Base-by-base conservation (phyloP, 805 yeast genomes). In the Sungouiella thailandica region DNA sequence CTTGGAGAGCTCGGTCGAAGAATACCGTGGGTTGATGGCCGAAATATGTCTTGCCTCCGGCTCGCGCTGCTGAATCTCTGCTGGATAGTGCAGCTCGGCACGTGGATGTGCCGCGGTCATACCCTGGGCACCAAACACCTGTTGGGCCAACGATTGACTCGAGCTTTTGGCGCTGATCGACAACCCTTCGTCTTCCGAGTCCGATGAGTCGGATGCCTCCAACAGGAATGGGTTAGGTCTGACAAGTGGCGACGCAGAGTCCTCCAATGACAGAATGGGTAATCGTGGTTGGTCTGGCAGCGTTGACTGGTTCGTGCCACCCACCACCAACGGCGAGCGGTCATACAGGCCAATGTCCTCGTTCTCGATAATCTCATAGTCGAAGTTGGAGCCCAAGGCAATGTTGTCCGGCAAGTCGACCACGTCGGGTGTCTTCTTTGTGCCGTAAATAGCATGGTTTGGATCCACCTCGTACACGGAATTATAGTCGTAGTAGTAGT, bases 401-500 rank as follows among this genome's bases (percentile, higher is more conserved):
- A 68, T 54, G 29, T 72, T 69, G 36, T 70, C 73, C 3, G 74
- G 74, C 4, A 65, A 65, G 44, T 71, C 74, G 28, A 68, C 60
- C 17, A 67, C 68, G 37, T 62, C 69, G 2, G 69, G 65, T 6
- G 49, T 37, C 23, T 56, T 52, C 25, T 40, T 37, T 17, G 37
- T 41, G 2, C 67, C 66, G 43, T 58, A 62, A 8, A 64, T 55
- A 3, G 66, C 59, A 36, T 63, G 67, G 30, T 58, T 61, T 2
- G 70, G 65, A 36, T 75, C 77, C 16, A 67, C 72, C 3, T 76
- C 74, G 52, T 80, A 83, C 15, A 83, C 93, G 0, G 87, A 71
- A 52, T 84, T 84, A 57, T 84, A 84, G 56, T 84, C 90, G 54
- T 83, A 83, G 58, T 76, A 75, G 58, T 80, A 81, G 52, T 83